Base-by-base conservation (phyloP, 805 yeast genomes). In the Saccharomycopsis capsularis region DNA sequence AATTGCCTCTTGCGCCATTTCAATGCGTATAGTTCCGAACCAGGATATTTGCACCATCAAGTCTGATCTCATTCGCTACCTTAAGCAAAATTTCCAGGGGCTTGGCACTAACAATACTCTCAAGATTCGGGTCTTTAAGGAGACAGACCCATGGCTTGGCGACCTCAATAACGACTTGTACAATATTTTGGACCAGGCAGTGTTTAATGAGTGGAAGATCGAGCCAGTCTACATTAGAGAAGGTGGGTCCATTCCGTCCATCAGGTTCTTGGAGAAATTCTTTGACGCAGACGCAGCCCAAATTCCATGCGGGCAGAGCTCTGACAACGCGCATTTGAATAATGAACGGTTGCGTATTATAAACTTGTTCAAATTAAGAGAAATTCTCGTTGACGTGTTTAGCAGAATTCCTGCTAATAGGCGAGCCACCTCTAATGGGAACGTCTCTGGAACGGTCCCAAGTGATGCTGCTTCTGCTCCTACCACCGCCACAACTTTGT, bases 101-200 rank as follows among this genome's bases (percentile, higher is more conserved):
- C 63, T 87, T 29, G 59, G 70, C 2, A 75, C 93, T 0, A 76
- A 74, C 4, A 93, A 93, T 62, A 72, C 74, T 25, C 58, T 91
- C 34, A 63, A 66, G 11, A 67, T 90, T 19, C 69, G 74, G 22
- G 73, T 90, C 38, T 73, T 81, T 51, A 89, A 88, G 59, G 91
- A 85, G 60, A 95, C 96, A 0, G 97, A 90, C 58, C 95, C 97
- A 2, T 91, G 99, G 99, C 68, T 91, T 7, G 98, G 97, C 3
- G 89, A 93, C 57, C 84, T 90, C 13, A 65, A 71, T 13, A 89
- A 86, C 59, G 73, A 72, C 39, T 87, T 90, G 1, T 93, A 85
- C 63, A 73, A 77, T 57, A 72, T 84, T 6, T 68, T 93, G 32
- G 71, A 74, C 47, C 68, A 76, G 22, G 87, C 85, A 44, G 69